A percentile compares a stretch with the other conserved stretches of the same genome.
Conservation (phyloP, 345 rosid species). For the Salix viminalis region DNA sequence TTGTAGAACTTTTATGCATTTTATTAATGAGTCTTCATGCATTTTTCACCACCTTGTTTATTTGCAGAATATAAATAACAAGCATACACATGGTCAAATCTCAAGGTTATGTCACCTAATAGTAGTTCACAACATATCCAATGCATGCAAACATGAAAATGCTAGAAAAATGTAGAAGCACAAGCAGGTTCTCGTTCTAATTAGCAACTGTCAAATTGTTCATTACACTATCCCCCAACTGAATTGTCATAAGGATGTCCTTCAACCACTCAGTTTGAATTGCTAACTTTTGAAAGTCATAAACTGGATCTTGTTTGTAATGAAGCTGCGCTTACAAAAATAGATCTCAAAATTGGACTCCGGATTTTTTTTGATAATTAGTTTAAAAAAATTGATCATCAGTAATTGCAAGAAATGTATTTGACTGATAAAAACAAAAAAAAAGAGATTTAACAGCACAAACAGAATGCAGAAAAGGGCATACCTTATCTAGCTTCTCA, state of each 20-base stretch:
- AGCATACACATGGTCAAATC: neutral
- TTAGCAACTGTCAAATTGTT: neutral
- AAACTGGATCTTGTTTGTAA: neutral
- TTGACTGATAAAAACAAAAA: neutral
- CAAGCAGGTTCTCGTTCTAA: neutral
- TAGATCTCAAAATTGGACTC: neutral
- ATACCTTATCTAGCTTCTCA: conserved; percentile 92
- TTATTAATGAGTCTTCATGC: neutral
- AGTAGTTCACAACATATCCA: neutral
- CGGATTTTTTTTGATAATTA: neutral
- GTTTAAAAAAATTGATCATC: neutral
- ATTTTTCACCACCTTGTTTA: neutral
- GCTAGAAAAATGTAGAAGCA: neutral
- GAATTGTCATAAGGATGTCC: neutral
- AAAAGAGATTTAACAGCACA: neutral
- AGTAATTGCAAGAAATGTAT: neutral
- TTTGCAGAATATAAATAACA: neutral
- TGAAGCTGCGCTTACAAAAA: neutral
- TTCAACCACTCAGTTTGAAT: neutral
- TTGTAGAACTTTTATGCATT: neutral
- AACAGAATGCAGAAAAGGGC: conserved; percentile 24
- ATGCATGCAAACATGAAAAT: neutral
- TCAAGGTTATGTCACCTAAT: neutral
- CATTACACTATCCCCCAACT: neutral
- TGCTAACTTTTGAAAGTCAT: neutral